Evolutionary conservation across 2,329 filamentous ascomycete genomes (phyloP), one percentile per base, ranked within the genome.

Genomic region (Iodosphaeria phyllophila): DNA sequence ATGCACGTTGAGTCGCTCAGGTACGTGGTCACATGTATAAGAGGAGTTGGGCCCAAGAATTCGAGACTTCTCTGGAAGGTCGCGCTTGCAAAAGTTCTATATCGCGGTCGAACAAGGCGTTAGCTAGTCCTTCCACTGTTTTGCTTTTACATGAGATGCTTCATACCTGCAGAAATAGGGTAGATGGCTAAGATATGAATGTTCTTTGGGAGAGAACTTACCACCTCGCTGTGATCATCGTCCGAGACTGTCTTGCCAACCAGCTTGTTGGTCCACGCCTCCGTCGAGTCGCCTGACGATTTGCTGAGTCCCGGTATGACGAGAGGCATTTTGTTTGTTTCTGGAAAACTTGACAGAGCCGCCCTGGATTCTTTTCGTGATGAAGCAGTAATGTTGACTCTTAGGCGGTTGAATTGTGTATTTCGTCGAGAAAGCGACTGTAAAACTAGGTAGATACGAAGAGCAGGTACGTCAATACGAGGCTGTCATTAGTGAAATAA

Each of bases 211-310:
- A 13, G 13, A 22, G 15, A 14, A 35, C 57, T 27, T 47, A 73
- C 69, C 6, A 56, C 64, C 42, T 64, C 63, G 33, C 50, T 60
- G 27, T 55, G 54, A 11, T 47, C 43, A 10, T 47, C 39, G 1
- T 68, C 66, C 8, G 56, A 56, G 8, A 73, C 46, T 23, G 56
- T 72, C 62, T 74, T 74, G 41, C 69, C 69, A 22, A 67, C 58
- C 4, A 74, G 52, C 54, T 71, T 70, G 47, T 58, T 60, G 35
- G 50, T 51, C 69, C 69, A 74, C 38, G 67, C 54, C 30, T 66
- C 52, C 18, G 57, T 64, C 42, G 50, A 40, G 36, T 44, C 47
- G 33, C 43, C 43, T 20, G 53, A 46, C 32, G 48, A 50, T 32
- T 48, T 38, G 33, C 54, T 68, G 36, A 71, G 49, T 40, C 61